Conservation (phyloP, 371 early-diverging fungal species). For the Haplosporangium sp. region DNA sequence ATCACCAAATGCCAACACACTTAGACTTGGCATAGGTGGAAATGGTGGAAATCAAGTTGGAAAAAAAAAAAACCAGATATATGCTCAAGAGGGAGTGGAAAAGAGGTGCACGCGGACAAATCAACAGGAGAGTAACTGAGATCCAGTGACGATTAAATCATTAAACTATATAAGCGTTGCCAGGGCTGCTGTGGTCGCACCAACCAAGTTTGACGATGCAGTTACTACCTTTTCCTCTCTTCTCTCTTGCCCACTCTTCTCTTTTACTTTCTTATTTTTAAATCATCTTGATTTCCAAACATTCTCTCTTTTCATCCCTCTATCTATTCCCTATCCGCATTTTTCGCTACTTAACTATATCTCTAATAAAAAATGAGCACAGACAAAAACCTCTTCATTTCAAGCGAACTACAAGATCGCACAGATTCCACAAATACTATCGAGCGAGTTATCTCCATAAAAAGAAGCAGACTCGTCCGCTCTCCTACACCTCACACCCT, state of each 20-base stretch:
- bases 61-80: background rate
- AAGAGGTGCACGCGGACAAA: background rate
- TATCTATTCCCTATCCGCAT: background rate
- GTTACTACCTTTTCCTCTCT: background rate
- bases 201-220: background rate
- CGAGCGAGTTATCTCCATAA: background rate
- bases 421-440: background rate
- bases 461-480: conserved; percentile 1
- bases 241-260: background rate
- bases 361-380: background rate
- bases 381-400: background rate
- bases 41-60: background rate
- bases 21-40: background rate
- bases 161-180: background rate
- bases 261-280: background rate
- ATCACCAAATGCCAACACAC: background rate
- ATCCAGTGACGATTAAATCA: background rate
- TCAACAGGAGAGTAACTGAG: background rate
- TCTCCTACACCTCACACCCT: conserved; percentile 17
- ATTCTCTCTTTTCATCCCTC: background rate
- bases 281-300: background rate
- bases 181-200: background rate
- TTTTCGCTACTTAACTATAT: background rate
- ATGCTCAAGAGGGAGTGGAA: background rate
- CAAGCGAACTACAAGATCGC: background rate